Evolutionary conservation across 805 yeast species (phyloP), one percentile per base, ranked within the genome.

Genomic region (Candida fluviatilis): DNA sequence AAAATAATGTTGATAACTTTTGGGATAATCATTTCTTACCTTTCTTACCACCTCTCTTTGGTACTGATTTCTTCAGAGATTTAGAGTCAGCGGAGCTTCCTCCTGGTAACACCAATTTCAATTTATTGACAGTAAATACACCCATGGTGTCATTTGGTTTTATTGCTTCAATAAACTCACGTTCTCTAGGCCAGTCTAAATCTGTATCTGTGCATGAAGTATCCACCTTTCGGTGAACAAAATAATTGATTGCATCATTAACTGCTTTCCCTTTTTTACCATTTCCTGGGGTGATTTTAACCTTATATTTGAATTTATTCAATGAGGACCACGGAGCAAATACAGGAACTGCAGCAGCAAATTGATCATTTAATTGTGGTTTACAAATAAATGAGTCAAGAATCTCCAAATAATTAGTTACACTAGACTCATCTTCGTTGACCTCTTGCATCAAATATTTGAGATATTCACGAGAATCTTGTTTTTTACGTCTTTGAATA

Each of bases 281-380:
- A 19, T 74, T 68, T 2, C 86, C 86, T 0, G 95, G 90, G 48
- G 80, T 85, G 21, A 91, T 62, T 57, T 91, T 91, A 25, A 86
- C 82, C 56, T 88, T 88, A 62, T 85, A 89, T 52, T 84, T 81
- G 58, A 73, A 77, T 55, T 84, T 84, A 42, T 67, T 72, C 46
- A 93, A 58, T 0, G 97, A 73, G 10, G 76, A 61, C 96, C 96
- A 93, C 2, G 99, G 99, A 0, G 93, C 97, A 70, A 89, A 91
- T 14, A 87, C 80, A 1, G 96, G 95, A 10, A 91, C 74, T 5
- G 84, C 78, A 40, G 80, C 85, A 8, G 69, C 51, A 8, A 85
- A 64, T 2, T 52, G 62, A 52, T 85, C 95, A 1, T 62, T 54
- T 19, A 63, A 51, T 8, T 60, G 55, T 1, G 80, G 80, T 24